Base-by-base conservation (phyloP, 1,284 basidiomycete genomes). In the Wolfiporia cocos region DNA sequence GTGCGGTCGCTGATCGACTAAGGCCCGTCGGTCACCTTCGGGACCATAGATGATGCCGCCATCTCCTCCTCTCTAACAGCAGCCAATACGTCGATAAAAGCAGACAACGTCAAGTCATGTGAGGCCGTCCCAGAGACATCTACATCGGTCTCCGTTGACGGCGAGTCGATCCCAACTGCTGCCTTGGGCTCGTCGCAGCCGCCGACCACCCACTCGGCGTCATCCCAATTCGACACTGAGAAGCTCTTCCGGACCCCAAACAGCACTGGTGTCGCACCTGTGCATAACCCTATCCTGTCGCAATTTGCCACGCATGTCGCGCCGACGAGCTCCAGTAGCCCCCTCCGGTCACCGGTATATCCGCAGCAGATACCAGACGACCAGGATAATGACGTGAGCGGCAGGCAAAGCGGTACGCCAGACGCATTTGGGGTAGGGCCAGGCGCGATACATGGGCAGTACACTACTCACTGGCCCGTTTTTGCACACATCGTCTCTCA, bases 21-120 rank as follows among this genome's bases (percentile, higher is more conserved):
- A 86, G 81, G 73, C 53, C 76, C 78, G 45, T 64, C 74, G 46
- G 79, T 85, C 52, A 87, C 76, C 49, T 92, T 92, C 68, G 90
- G 90, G 54, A 90, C 90, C 34, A 87, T 92, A 72, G 78, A 84
- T 62, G 78, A 86, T 47, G 76, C 79, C 41, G 71, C 81, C 48
- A 78, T 83, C 52, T 81, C 83, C 29, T 78, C 82, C 38, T 82
- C 82, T 24, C 79, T n/a, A n/a, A n/a, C 86, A 31, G 78, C 80
- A 39, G 61, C 75, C 39, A 71, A 74, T 32, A 79, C 85, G 33
- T 62, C 75, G 39, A 69, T 79, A 53, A 84, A 79, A 67, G 66
- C 75, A 44, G 85, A 88, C 56, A 76, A 70, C 49, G 81, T 90
- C 55, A 87, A 82, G 63, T 76, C 84, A 30, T 92, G 92, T 62